These are phyloP conservation scores for Chalara sp. DNA, from an alignment of 2,329 filamentous ascomycete species.

Conservation along the genomic window DNA sequence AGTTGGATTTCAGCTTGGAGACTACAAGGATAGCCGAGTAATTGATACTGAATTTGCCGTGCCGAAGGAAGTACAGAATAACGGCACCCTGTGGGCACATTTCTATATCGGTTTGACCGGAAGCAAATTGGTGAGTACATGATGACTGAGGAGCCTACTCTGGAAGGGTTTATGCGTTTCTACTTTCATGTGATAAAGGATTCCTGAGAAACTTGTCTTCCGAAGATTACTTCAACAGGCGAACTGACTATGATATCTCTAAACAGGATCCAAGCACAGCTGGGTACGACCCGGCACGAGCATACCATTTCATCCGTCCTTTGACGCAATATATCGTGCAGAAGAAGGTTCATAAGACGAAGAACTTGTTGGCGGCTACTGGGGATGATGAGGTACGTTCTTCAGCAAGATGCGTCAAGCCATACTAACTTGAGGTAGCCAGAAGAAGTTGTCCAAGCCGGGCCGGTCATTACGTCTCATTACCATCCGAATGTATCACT, in stretches of 20 bases:
- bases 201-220: no score
- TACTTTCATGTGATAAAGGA: no score
- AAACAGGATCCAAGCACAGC: conserved; percentile 59
- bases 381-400: conserved; percentile 42
- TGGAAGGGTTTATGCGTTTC: no score
- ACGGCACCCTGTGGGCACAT: conserved; percentile 91
- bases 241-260: no score
- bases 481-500: conserved; percentile 95
- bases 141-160: no score
- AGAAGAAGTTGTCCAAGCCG: conserved; percentile 43
- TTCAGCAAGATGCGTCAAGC: conserved; percentile 18
- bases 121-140: conserved; percentile 41
- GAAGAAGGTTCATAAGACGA: conserved; percentile 83
- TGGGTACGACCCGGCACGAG: conserved; percentile 66
- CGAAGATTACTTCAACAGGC: no score
- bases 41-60: conserved; percentile 73
- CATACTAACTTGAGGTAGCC: conserved; percentile 40
- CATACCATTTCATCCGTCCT: conserved; percentile 78
- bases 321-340: conserved; percentile 85
- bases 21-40: conserved; percentile 71
- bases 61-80: conserved; percentile 75
- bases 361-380: conserved; percentile 64
- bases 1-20: conserved; percentile 70
- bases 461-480: conserved; percentile 73
- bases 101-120: conserved; percentile 81